Base-by-base conservation (phyloP, 2,329 filamentous ascomycete genomes). In the Talaromyces pinophilus region DNA sequence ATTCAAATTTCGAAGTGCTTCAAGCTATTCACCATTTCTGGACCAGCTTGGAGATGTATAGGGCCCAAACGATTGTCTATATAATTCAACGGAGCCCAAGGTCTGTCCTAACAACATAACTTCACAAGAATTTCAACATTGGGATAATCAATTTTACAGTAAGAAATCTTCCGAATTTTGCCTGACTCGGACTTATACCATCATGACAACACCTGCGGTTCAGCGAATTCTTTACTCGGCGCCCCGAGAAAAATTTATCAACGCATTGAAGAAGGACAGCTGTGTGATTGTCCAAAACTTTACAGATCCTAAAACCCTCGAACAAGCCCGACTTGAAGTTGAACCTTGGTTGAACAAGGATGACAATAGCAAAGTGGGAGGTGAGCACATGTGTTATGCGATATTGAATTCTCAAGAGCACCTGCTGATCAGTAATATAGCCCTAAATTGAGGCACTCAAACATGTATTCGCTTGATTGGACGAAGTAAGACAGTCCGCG, bases 381-480 rank as follows among this genome's bases (percentile, higher is more conserved):
- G 67, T 67, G 54, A 67, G 66, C 40, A 61, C 8, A 33, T 10
- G 8, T 22, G 19, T 22, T 2, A 46, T 4, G 44, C 40, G 4
- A 44, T 11, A 44, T n/a, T 44, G 40, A 11, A n/a, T 2, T 8
- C 15, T 44, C 5, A 44, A 11, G 17, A 44, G 17, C 17, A 8
- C 30, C 33, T 25, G 50, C 10, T 67, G 64, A 44, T 65, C 48
- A 1, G 11, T 40, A 54, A 40, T 65, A 52, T 42, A 73, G 74
- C 71, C 54, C 67, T 71, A 65, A 74, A 77, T 46, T 77, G 77
- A n/a, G 72, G 72, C 1, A 79, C 77, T 3, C 75, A 74, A 59
- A 77, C 72, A 6, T 78, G 77, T 52, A 79, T 75, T 3, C 70
- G 73, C 7, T 69, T 79, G 2, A 67, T 79, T 54, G 75, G 76